These are phyloP conservation scores for Yamadazyma oceani DNA, from an alignment of 1,139 yeast genomes.

Conservation along the genomic window DNA sequence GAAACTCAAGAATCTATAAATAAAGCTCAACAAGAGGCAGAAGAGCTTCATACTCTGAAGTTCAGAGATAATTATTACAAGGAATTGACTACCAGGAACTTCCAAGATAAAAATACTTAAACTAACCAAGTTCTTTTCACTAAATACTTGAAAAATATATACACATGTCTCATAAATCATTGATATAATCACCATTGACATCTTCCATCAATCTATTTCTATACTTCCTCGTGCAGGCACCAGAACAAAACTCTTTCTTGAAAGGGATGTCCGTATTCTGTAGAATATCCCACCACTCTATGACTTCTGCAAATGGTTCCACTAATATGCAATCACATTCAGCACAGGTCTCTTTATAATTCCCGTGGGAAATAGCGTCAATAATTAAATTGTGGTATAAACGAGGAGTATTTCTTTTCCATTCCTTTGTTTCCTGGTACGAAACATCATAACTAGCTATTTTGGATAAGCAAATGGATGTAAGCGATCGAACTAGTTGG, in stretches of 20 bases:
- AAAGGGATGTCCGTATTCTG: conserved; percentile 40
- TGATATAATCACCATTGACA: not conserved
- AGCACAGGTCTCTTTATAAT: conserved; percentile 36
- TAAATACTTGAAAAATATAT: too few relatives aligned
- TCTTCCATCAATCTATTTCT: conserved; percentile 10
- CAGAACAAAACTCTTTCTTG: conserved; percentile 41
- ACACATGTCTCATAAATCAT: too few relatives aligned
- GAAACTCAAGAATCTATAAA: not conserved
- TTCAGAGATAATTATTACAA: conserved; percentile 21
- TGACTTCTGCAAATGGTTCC: conserved; percentile 43
- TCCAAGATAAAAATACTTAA: not conserved
- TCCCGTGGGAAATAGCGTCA: conserved; percentile 41
- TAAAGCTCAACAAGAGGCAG: conserved; percentile 18
- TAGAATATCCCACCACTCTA: conserved; percentile 50
- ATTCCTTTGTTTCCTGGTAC: conserved; percentile 42
- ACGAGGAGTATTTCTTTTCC: conserved; percentile 42
- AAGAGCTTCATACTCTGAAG: conserved; percentile 21
- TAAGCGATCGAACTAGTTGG: conserved; percentile 30
- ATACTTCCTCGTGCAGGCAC: conserved; percentile 35
- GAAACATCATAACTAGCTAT: conserved; percentile 45
- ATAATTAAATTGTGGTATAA: conserved; percentile 35
- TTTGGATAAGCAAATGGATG: conserved; percentile 32
- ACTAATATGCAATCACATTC: conserved; percentile 37
- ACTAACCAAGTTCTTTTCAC: too few relatives aligned
- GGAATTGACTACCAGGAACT: conserved; percentile 9